Percentiles rank a stretch among this genome's conserved stretches.
These are phyloP conservation scores for Ramaria sp. DNA, from an alignment of 768 basidiomycete genomes.

Conservation along the genomic window DNA sequence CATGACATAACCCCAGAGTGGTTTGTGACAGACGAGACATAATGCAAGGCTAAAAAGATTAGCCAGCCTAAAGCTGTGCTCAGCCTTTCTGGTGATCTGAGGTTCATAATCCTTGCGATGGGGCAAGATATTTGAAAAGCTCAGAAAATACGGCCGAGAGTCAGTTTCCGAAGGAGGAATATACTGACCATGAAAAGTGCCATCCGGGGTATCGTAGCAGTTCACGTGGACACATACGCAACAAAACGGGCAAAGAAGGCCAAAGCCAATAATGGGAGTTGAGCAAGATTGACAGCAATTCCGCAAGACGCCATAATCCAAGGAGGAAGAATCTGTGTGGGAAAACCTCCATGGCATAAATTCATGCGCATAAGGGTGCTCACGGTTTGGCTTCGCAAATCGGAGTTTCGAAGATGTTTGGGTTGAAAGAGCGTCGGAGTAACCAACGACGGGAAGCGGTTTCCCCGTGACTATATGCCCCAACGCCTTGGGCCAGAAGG, in stretches of 20 bases:
- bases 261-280: constrained; percentile 50
- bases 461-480: constrained; percentile 57
- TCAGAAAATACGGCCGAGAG: constrained; percentile 42
- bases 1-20: constrained; percentile 59
- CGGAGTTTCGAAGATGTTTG: constrained; percentile 10
- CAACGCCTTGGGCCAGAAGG: constrained; percentile 56
- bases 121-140: constrained; percentile 42
- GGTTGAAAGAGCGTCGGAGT: constrained; percentile 16
- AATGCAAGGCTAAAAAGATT: constrained; percentile 68
- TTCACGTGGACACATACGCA: constrained; percentile 62
- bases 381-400: constrained; percentile 8
- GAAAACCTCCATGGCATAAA: constrained; percentile 62
- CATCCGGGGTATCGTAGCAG: constrained; percentile 66
- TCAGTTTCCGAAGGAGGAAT: constrained; percentile 18
- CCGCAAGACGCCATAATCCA: constrained; percentile 26
- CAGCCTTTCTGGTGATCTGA: constrained; percentile 17
- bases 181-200: constrained; percentile 49
- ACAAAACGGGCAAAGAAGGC: constrained; percentile 62
- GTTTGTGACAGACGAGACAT: constrained; percentile 55
- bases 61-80: constrained; percentile 45
- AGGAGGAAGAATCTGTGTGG: constrained; percentile 14
- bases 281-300: constrained; percentile 46
- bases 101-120: constrained; percentile 18
- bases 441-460: constrained; percentile 33
- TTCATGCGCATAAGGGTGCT: constrained; percentile 44